phyloP scores from a whole-genome alignment of 2,329 filamentous ascomycete species.

The Dryadomyces sulphureus region DNA sequence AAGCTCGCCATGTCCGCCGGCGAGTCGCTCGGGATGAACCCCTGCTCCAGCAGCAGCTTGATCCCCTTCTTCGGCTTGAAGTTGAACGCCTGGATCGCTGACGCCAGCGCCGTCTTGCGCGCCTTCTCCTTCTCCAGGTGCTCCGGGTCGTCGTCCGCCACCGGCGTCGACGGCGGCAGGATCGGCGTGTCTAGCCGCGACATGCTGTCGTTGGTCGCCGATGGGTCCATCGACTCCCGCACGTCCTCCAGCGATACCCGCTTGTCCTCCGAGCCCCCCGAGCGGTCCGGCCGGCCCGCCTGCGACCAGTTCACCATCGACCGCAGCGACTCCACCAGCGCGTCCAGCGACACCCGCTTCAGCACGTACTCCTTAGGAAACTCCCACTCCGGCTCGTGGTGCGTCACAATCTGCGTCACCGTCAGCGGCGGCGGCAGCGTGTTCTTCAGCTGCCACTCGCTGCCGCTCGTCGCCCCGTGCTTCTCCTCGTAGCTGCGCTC shows the following conservation, averaged over 20 bases:
- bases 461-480: conserved; percentile 43
- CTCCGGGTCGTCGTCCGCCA: conserved; percentile 76
- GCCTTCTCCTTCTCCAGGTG: conserved; percentile 93
- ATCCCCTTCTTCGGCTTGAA: conserved; percentile 94
- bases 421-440: conserved; percentile 78
- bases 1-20: conserved; percentile 78
- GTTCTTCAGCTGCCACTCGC: conserved; percentile 77
- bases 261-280: conserved; percentile 32
- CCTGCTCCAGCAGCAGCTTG: conserved; percentile 67
- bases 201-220: conserved; percentile 40
- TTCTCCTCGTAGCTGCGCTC: conserved; percentile 81
- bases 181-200: conserved; percentile 46
- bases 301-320: conserved; percentile 88
- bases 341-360: conserved; percentile 80
- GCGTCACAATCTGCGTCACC: conserved; percentile 54
- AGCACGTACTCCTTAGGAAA: conserved; percentile 82
- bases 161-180: conserved; percentile 9
- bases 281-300: conserved; percentile 45
- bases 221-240: conserved; percentile 65
- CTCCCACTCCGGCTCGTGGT: conserved; percentile 47
- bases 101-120: conserved; percentile 78
- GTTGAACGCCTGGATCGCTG: conserved; percentile 85
- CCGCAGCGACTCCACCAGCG: conserved; percentile 72
- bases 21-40: conserved; percentile 69
- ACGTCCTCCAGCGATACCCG: conserved; percentile 38